These are phyloP conservation scores for Mortierella sp. DNA, from an alignment of 371 early-diverging fungal genomes.

Conservation along the genomic window DNA sequence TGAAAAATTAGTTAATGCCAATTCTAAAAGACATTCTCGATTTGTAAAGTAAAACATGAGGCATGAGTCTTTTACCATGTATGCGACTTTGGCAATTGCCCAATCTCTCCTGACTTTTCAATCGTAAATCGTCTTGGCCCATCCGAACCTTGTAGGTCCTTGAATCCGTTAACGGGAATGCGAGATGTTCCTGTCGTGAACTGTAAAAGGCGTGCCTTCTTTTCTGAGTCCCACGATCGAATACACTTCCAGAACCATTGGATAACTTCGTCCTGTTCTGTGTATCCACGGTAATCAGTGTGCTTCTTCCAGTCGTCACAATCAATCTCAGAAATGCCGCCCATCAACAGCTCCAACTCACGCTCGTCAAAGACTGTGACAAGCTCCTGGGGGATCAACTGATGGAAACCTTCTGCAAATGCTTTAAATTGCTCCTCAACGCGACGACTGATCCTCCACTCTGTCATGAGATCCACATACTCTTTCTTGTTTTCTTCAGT, in stretches of 20 bases:
- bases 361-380: constrained; percentile 97
- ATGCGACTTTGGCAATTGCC: constrained; percentile 92
- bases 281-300: constrained; percentile 97
- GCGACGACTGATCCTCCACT: constrained; percentile 87
- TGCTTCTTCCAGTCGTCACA: constrained; percentile 99
- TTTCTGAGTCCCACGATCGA: constrained; percentile 89
- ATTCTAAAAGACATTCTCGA: neutral
- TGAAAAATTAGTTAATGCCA: neutral
- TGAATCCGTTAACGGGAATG: constrained; percentile 99
- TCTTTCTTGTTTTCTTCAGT: constrained; percentile 98
- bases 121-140: constrained; percentile 97
- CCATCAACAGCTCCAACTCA: constrained; percentile 97
- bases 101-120: constrained; percentile 91
- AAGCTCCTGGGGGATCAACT: constrained; percentile 94
- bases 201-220: constrained; percentile 95
- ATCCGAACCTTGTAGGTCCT: constrained; percentile 97
- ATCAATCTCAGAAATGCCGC: constrained; percentile 99
- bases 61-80: constrained; percentile 77
- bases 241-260: constrained; percentile 99
- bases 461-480: constrained; percentile 91
- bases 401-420: constrained; percentile 95
- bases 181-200: constrained; percentile 99
- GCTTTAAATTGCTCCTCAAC: constrained; percentile 96
- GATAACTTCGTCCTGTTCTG: constrained; percentile 94
- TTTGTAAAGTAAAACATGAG: neutral